These are phyloP conservation scores for Larix kaempferi DNA, from an alignment of 75 land plant genomes.

Conservation along the genomic window DNA sequence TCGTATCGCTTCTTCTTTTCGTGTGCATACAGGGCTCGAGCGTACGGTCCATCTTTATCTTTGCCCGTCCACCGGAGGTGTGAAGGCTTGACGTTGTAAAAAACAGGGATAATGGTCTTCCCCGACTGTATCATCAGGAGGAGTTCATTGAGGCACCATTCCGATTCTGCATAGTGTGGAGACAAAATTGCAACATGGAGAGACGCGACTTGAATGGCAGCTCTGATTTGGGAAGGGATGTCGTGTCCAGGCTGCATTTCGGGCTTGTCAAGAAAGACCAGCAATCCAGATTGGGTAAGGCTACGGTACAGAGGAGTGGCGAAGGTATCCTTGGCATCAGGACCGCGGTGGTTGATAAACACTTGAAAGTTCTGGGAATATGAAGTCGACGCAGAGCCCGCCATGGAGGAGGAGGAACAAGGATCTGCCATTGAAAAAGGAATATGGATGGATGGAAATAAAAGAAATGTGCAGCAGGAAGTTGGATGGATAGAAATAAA, in stretches of 20 bases:
- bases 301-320: neutral
- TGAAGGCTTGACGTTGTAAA: neutral
- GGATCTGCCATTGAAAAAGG: no score
- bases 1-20: no score
- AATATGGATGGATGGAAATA: no score
- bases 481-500: no score
- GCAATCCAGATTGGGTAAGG: neutral
- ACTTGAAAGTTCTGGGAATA: slow-evolving; percentile 6
- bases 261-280: neutral
- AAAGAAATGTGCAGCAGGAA: no score
- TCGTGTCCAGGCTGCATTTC: neutral
- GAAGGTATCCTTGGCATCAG: neutral
- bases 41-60: no score
- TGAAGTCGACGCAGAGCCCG: no score
- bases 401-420: no score
- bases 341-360: neutral
- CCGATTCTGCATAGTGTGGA: neutral
- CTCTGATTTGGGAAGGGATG: neutral
- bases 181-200: neutral
- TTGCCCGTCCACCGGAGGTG: neutral
- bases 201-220: neutral
- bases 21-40: no score
- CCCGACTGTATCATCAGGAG: neutral
- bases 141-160: neutral
- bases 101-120: neutral